These are phyloP conservation scores for Laguncularia racemosa DNA, from an alignment of 345 rosid species.

Conservation along the genomic window DNA sequence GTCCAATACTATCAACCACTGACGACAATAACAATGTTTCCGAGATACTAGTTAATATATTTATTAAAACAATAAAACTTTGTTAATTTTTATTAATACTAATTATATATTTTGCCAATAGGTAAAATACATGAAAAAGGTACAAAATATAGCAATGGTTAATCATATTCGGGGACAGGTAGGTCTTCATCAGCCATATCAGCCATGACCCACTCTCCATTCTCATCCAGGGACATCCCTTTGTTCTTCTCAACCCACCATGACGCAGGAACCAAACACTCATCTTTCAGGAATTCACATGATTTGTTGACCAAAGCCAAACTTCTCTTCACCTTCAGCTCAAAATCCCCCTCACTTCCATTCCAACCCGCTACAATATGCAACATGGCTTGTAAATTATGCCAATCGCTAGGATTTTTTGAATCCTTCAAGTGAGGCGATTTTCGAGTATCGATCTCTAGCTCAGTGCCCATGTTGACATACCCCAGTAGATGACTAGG, in stretches of 20 bases:
- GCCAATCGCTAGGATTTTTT: constrained; percentile 76
- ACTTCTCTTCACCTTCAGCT: constrained; percentile 67
- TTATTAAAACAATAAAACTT: too few relatives aligned
- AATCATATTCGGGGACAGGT: constrained; percentile 49
- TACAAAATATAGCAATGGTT: too few relatives aligned
- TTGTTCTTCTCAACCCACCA: constrained; percentile 97
- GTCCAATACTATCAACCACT: too few relatives aligned
- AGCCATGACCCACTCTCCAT: constrained; percentile 61
- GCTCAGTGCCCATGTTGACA: constrained; percentile 31
- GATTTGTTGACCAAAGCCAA: constrained; percentile 83
- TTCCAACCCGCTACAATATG: constrained; percentile 84
- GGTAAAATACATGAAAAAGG: too few relatives aligned
- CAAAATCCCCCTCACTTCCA: constrained; percentile 54
- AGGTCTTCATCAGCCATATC: constrained; percentile 48
- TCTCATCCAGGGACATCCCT: constrained; percentile 46
- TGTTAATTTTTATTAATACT: too few relatives aligned
- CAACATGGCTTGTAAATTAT: constrained; percentile 79
- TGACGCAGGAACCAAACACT: constrained; percentile 60
- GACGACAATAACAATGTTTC: too few relatives aligned
- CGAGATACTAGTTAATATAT: too few relatives aligned
- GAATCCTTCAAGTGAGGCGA: constrained; percentile 63
- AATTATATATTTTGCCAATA: too few relatives aligned
- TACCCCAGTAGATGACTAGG: constrained; percentile 63
- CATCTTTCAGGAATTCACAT: constrained; percentile 56
- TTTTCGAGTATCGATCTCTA: constrained; percentile 65